Percentiles rank a stretch among this genome's conserved stretches.
Evolutionary conservation across 805 yeast species (phyloP).

Genomic region (Hanseniaspora nectarophila): DNA sequence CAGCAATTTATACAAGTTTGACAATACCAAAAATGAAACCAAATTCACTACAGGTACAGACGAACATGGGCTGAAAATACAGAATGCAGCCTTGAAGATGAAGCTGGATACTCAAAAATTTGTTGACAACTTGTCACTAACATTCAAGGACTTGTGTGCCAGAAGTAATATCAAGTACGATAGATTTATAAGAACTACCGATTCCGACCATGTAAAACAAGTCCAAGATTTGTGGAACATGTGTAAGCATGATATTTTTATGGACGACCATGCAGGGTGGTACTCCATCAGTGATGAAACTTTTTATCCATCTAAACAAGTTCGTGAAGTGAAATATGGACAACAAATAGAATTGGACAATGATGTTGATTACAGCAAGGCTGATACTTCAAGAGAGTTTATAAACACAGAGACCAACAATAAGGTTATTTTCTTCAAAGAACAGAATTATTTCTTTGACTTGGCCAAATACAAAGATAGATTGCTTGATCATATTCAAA

Average conservation of each 20-base stretch:
- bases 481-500: slow-evolving; percentile 39
- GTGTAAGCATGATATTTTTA: slow-evolving; percentile 51
- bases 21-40: slow-evolving; percentile 25
- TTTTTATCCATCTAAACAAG: slow-evolving; percentile 75
- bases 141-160: slow-evolving; percentile 55
- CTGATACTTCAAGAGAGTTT: slow-evolving; percentile 17
- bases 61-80: slow-evolving; percentile 92
- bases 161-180: slow-evolving; percentile 47
- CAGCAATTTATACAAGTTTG: slow-evolving; percentile 38
- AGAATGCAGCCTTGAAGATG: slow-evolving; percentile 58
- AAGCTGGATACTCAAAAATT: slow-evolving; percentile 47
- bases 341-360: slow-evolving; percentile 29
- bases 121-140: slow-evolving; percentile 56
- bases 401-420: slow-evolving; percentile 55
- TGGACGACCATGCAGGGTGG: slow-evolving; percentile 87
- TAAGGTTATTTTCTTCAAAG: slow-evolving; percentile 63
- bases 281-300: slow-evolving; percentile 90
- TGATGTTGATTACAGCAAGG: slow-evolving; percentile 20
- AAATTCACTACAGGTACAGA: slow-evolving; percentile 85
- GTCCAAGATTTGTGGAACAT: slow-evolving; percentile 61
- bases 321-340: slow-evolving; percentile 32
- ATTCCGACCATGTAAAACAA: slow-evolving; percentile 55
- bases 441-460: slow-evolving; percentile 77
- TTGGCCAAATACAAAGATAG: slow-evolving; percentile 47
- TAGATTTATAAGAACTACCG: slow-evolving; percentile 85